Conservation (phyloP, 139 green algal genomes). For the Micractinium conductrix region DNA sequence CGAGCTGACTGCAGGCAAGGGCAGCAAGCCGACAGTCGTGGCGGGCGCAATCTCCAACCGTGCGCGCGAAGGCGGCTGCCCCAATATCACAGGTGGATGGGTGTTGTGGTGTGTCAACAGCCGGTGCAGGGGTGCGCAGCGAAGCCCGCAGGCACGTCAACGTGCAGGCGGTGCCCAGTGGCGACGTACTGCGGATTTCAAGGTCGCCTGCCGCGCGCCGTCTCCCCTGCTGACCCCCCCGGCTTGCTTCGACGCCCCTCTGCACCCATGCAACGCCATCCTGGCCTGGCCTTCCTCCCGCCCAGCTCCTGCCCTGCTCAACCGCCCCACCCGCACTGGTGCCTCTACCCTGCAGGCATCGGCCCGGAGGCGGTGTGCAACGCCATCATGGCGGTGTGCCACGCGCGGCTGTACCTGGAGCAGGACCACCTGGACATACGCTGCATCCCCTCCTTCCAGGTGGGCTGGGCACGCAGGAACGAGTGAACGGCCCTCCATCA, state of each 20-base stretch:
- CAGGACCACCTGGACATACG: constrained; percentile 48
- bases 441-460: constrained; percentile 40
- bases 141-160: too few species aligned
- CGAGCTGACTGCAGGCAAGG: constrained; percentile 39
- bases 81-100: constrained; percentile 29
- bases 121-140: too few species aligned
- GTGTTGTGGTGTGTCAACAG: too few species aligned
- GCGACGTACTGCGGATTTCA: too few species aligned
- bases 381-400: constrained; percentile 41
- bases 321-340: neutral
- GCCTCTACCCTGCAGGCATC: constrained; percentile 20
- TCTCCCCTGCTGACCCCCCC: too few species aligned
- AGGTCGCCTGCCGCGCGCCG: too few species aligned
- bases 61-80: constrained; percentile 26
- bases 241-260: too few species aligned
- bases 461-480: neutral
- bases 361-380: constrained; percentile 49
- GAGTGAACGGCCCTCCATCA: too few species aligned
- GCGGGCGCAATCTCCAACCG: constrained; percentile 44
- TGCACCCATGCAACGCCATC: too few species aligned
- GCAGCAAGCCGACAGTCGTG: constrained; percentile 38
- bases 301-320: too few species aligned
- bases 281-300: too few species aligned
- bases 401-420: constrained; percentile 47
- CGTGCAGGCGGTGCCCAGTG: too few species aligned